Percentiles rank a stretch among this genome's conserved stretches.
Evolutionary conservation across 352 stramenopile species (phyloP).

Genomic region (Globisporangium nunn): DNA sequence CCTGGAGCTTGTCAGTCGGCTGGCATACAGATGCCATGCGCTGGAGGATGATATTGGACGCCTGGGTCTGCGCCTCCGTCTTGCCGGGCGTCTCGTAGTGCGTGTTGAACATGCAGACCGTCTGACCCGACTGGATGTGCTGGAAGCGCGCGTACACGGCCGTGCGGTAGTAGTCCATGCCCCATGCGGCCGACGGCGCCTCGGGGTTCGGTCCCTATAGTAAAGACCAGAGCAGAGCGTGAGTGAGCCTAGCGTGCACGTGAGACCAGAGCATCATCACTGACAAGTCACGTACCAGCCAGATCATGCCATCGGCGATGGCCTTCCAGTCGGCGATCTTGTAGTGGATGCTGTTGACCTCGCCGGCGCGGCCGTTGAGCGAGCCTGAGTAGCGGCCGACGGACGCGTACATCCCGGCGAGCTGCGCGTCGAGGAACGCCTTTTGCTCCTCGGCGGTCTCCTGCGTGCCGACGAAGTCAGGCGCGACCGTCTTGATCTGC

Average conservation of each 20-base stretch:
- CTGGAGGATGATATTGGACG: slow-evolving; percentile 54
- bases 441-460: slow-evolving; percentile 74
- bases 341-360: slow-evolving; percentile 67
- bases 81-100: slow-evolving; percentile 81
- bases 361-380: slow-evolving; percentile 41
- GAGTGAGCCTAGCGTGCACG: not conserved
- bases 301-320: slow-evolving; percentile 60
- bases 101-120: slow-evolving; percentile 73
- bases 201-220: slow-evolving; percentile 36
- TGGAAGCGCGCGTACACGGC: slow-evolving; percentile 68
- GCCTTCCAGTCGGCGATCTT: slow-evolving; percentile 42
- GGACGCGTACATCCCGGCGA: slow-evolving; percentile 47
- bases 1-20: slow-evolving; percentile 46
- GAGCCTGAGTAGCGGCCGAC: slow-evolving; percentile 57
- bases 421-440: slow-evolving; percentile 43
- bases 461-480: slow-evolving; percentile 76
- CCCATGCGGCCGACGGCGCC: slow-evolving; percentile 41
- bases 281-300: slow-evolving; percentile 24
- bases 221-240: not conserved
- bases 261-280: not conserved
- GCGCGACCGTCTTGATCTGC: slow-evolving; percentile 42
- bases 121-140: slow-evolving; percentile 44
- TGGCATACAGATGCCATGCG: slow-evolving; percentile 42
- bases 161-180: slow-evolving; percentile 71
- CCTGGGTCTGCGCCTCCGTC: slow-evolving; percentile 57